phyloP scores from a whole-genome alignment of 768 basidiomycete species.

The Tulasnella sp. region DNA sequence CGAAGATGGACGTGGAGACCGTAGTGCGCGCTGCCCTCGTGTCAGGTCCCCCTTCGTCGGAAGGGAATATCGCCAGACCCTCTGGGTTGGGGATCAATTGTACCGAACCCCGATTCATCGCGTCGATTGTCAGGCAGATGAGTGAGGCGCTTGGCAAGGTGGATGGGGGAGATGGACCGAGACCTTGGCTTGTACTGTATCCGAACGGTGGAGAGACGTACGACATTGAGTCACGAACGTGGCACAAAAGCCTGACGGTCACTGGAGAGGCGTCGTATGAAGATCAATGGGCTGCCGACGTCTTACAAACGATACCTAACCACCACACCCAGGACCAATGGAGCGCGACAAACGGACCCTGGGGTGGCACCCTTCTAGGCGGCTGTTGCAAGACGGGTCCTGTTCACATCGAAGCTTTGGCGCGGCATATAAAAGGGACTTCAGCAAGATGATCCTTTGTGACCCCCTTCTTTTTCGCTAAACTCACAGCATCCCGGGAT shows the following conservation, averaged over 20 bases:
- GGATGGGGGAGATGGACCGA: background rate
- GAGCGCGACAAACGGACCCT: constrained; percentile 1
- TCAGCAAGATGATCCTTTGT: too few species aligned
- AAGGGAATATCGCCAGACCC: constrained; percentile 26
- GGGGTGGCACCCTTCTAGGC: constrained; percentile 42
- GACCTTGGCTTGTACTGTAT: constrained; percentile 52
- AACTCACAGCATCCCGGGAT: background rate
- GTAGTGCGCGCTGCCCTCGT: constrained; percentile 28
- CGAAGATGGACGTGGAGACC: constrained; percentile 27
- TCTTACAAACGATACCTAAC: constrained; percentile 27
- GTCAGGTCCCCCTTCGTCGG: constrained; percentile 17
- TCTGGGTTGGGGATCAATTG: constrained; percentile 66
- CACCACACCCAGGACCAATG: background rate
- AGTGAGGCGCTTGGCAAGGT: constrained; percentile 21
- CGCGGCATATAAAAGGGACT: too few species aligned
- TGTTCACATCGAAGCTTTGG: constrained; percentile 32
- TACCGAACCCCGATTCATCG: constrained; percentile 38
- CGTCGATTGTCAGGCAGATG: constrained; percentile 32
- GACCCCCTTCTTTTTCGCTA: background rate
- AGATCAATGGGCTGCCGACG: constrained; percentile 30
- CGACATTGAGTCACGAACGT: constrained; percentile 35
- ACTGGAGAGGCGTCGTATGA: constrained; percentile 14
- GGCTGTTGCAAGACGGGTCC: constrained; percentile 59
- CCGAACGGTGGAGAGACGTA: constrained; percentile 57
- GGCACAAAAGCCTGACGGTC: too few species aligned